Evolutionary conservation across 192 early-diverging fungal genomes (phyloP).

Genomic region (Oehlia diaphana): DNA sequence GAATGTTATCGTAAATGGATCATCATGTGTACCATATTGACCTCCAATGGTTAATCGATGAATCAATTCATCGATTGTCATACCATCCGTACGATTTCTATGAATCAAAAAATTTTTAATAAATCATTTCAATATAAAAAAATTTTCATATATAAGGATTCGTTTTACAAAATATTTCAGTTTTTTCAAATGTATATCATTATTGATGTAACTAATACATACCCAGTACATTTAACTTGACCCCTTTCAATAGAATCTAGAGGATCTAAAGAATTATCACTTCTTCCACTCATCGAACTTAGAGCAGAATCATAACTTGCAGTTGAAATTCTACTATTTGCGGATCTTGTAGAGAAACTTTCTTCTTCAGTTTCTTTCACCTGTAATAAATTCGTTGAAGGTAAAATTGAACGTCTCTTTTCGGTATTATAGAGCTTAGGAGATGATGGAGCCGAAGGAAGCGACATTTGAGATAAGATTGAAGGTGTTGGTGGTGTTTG

Average conservation of each 20-base stretch:
- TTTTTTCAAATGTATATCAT: too few relatives aligned
- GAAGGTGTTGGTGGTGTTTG: not conserved
- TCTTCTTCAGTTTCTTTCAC: slow-evolving; percentile 19
- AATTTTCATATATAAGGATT: not conserved
- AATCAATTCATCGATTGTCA: slow-evolving; percentile 17
- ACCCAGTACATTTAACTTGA: slow-evolving; percentile 5
- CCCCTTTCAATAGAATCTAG: not conserved
- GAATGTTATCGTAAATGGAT: slow-evolving; percentile 21
- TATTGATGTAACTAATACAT: not conserved
- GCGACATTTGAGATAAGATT: slow-evolving; percentile 2
- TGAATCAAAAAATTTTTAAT: not conserved
- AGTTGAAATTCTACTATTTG: not conserved
- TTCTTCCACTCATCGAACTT: not conserved
- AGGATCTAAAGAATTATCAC: slow-evolving; percentile 3
- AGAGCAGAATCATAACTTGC: not conserved
- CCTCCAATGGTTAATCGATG: slow-evolving; percentile 12
- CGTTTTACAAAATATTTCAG: too few relatives aligned
- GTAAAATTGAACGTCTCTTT: slow-evolving; percentile 10
- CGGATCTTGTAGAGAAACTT: not conserved
- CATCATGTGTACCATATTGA: slow-evolving; percentile 5
- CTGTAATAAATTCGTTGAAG: slow-evolving; percentile 6
- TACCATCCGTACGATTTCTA: not conserved
- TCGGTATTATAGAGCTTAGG: not conserved
- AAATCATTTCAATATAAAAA: not conserved
- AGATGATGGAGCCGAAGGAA: not conserved